These are phyloP conservation scores for Poa annua DNA, from an alignment of 176 grass and related monocot species.

Conservation along the genomic window DNA sequence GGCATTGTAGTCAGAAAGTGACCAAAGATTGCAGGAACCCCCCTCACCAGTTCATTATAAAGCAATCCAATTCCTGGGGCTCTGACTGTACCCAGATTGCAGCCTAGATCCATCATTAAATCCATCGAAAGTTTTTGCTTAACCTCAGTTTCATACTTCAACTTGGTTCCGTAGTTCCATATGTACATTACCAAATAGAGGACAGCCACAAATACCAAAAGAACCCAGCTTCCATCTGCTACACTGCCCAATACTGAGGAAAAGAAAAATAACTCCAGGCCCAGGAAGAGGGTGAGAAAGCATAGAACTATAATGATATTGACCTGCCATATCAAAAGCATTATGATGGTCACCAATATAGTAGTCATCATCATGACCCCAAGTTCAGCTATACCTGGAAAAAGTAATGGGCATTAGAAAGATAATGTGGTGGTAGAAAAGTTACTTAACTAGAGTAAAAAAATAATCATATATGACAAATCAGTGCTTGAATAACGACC, in stretches of 20 bases:
- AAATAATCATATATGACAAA: conserved; percentile 32
- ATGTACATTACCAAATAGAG: conserved; percentile 86
- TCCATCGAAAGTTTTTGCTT: conserved; percentile 95
- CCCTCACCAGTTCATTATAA: conserved; percentile 95
- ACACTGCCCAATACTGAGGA: conserved; percentile 84
- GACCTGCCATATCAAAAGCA: conserved; percentile 99
- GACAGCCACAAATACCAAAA: conserved; percentile 81
- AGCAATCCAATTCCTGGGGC: conserved; percentile 95
- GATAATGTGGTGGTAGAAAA: conserved; percentile 7
- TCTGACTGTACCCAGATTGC: conserved; percentile 91
- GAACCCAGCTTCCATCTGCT: conserved; percentile 93
- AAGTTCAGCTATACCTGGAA: conserved; percentile 90
- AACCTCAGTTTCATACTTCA: conserved; percentile 97
- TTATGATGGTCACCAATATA: conserved; percentile 91
- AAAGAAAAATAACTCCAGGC: conserved; percentile 91
- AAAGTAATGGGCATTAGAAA: conserved; percentile 45
- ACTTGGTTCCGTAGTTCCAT: conserved; percentile 98
- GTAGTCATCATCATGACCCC: conserved; percentile 98
- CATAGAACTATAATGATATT: conserved; percentile 87
- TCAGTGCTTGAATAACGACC: not conserved
- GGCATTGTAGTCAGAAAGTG: conserved; percentile 94
- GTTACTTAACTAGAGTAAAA: conserved; percentile 16
- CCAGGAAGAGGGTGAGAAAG: conserved; percentile 79
- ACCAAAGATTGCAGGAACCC: conserved; percentile 92
- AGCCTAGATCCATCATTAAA: conserved; percentile 75